Evolutionary conservation across 2,329 filamentous ascomycete genomes (phyloP), one percentile per base, ranked within the genome.

Genomic region (Neopestalotiopsis clavispora): DNA sequence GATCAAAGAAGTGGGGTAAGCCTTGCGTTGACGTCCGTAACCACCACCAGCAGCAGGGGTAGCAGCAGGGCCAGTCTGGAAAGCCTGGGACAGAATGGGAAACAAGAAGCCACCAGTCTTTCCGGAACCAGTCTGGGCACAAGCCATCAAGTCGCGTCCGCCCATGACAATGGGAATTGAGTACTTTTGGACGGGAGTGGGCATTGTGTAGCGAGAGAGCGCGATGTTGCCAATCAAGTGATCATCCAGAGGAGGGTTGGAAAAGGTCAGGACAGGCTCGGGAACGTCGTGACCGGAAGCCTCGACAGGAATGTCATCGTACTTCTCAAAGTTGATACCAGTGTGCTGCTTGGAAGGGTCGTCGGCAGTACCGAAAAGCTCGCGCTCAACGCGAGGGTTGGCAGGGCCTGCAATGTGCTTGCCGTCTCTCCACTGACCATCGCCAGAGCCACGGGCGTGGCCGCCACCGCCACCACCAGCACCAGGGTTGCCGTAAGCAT

Each of bases 51-150:
- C 82, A 71, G 87, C 85, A 62, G 94, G 92, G 67, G 88, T 80
- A 68, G 89, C 75, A 69, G 92, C 95, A 61, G 96, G 96, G 42
- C 96, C 96, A 77, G 91, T 94, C 79, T 94, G 88, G 87, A 95
- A 98, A 67, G 95, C 94, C 84, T 99, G 95, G n/a, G 96, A 98
- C 65, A 99, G 89, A 74, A 99, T 98, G 69, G 96, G 96, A 88
- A 99, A 99, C 73, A 99, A 87, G 90, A 99, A 99, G 88, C 96
- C 96, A 87, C 96, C 96, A 81, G 96, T 99, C 90, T 99, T 99
- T 88, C 96, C 96, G 78, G 96, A 99, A 91, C 95, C 96, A 76
- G 96, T 99, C 89, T 99, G 96, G 77, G 96, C 96, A 87, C 96
- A 99, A 83, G 96, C 96, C 96, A 99, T 99, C 80, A 99, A 87